Percentiles rank a stretch among this genome's conserved stretches.
Evolutionary conservation across 805 yeast genomes (phyloP).

Genomic region (Schizosaccharomyces octosporus): DNA sequence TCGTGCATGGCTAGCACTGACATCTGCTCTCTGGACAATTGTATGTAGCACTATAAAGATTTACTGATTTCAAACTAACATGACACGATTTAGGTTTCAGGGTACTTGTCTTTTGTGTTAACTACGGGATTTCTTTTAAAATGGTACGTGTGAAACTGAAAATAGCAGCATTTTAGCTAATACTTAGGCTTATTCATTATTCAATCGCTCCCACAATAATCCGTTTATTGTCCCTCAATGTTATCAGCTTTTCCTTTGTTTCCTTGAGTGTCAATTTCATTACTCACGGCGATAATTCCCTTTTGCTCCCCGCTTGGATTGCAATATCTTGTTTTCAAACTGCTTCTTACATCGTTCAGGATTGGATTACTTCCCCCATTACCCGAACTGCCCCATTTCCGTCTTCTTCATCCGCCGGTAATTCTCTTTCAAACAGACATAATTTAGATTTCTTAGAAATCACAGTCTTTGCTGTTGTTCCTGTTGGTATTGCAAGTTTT

Average conservation of each 20-base stretch:
- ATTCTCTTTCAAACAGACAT: background rate
- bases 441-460: slow-evolving; percentile 39
- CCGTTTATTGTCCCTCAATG: background rate
- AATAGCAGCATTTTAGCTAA: background rate
- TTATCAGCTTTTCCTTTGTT: background rate
- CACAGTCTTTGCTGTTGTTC: slow-evolving; percentile 92
- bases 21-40: background rate
- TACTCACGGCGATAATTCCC: background rate
- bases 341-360: background rate
- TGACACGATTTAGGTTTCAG: background rate
- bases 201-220: background rate
- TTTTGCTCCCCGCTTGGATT: slow-evolving; percentile 2
- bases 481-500: slow-evolving; percentile 84
- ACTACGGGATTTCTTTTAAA: background rate
- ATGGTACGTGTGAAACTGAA: background rate
- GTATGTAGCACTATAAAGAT: background rate
- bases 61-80: background rate
- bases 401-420: background rate
- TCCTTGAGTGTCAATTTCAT: background rate
- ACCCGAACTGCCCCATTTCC: background rate
- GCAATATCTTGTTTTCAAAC: slow-evolving; percentile 4
- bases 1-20: background rate
- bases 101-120: background rate
- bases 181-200: background rate
- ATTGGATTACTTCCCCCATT: slow-evolving; percentile 1